Conservation (phyloP, 1,284 basidiomycete species). For the Neonothopanus nambi region DNA sequence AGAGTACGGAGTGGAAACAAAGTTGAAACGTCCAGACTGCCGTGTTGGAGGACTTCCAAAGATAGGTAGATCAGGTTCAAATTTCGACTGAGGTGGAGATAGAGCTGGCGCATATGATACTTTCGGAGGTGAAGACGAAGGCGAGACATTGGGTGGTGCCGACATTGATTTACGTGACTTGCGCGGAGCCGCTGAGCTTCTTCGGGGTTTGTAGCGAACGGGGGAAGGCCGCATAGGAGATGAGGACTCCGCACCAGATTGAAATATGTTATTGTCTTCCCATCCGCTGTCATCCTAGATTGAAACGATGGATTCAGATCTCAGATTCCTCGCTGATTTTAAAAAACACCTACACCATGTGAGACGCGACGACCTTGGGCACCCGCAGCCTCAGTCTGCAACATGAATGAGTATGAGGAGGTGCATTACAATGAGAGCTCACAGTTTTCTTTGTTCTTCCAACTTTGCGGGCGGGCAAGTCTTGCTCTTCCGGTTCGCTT, state of each 20-base stretch:
- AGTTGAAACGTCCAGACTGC: slow-evolving; percentile 1
- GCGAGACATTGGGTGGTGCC: slow-evolving; percentile 62
- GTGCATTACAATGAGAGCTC: slow-evolving; percentile 21
- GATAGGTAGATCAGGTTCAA: slow-evolving; percentile 56
- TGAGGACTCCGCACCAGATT: slow-evolving; percentile 78
- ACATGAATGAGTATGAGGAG: slow-evolving; percentile 2
- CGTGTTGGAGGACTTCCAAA: slow-evolving; percentile 19
- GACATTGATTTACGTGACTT: slow-evolving; percentile 69
- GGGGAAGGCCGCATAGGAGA: slow-evolving; percentile 69
- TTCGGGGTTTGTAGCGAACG: slow-evolving; percentile 49
- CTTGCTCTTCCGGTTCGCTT: slow-evolving; percentile 75
- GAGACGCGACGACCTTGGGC: slow-evolving; percentile 55
- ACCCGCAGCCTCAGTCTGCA: slow-evolving; percentile 49
- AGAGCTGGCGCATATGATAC: slow-evolving; percentile 17
- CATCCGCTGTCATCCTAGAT: slow-evolving; percentile 68
- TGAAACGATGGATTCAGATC: slow-evolving; percentile 23
- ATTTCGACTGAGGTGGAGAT: slow-evolving; percentile 48
- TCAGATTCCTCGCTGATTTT: slow-evolving; percentile 10
- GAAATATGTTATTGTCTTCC: slow-evolving; percentile 85
- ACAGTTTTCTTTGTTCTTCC: slow-evolving; percentile 63
- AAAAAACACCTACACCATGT: slow-evolving; percentile 34
- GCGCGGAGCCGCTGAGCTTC: slow-evolving; percentile 42
- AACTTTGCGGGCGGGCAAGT: slow-evolving; percentile 58
- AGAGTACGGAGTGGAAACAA: slow-evolving; percentile 4
- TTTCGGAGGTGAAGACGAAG: slow-evolving; percentile 41